Evolutionary conservation across 768 basidiomycete genomes (phyloP).

Genomic region (Rhizopogon rudus): DNA sequence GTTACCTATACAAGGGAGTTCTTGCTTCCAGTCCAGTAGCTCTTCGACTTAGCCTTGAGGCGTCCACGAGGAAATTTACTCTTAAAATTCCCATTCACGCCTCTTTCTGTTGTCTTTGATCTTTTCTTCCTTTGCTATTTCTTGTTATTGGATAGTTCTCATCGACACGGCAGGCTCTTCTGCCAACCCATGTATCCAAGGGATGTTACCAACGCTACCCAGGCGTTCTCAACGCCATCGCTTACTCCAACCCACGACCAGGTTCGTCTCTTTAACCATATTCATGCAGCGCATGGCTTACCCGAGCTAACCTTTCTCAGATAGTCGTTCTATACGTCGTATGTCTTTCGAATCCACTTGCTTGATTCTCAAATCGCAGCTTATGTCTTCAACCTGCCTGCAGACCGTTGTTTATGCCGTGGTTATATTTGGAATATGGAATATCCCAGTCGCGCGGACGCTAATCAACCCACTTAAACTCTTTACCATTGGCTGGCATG

Average conservation of each 20-base stretch:
- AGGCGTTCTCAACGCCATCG: conserved; percentile 33
- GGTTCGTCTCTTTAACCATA: conserved; percentile 35
- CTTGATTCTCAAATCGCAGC: conserved; percentile 3
- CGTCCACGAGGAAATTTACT: conserved; percentile 23
- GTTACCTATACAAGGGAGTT: too few relatives aligned
- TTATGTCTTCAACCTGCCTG: conserved; percentile 4
- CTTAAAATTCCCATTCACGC: conserved; percentile 15
- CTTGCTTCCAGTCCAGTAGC: not conserved
- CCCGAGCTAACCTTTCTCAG: conserved; percentile 31
- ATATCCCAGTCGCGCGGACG: conserved; percentile 73
- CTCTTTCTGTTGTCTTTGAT: conserved; percentile 7
- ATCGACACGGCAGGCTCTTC: conserved; percentile 22
- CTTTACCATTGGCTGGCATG: conserved; percentile 87
- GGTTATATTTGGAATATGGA: conserved; percentile 85
- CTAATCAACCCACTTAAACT: conserved; percentile 83
- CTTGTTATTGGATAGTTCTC: conserved; percentile 1
- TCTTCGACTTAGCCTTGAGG: conserved; percentile 19
- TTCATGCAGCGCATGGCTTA: conserved; percentile 18
- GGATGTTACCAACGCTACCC: conserved; percentile 28
- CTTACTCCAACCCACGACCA: conserved; percentile 68
- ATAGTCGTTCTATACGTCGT: conserved; percentile 75
- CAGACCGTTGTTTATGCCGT: conserved; percentile 84
- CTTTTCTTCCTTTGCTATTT: conserved; percentile 7
- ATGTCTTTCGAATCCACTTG: conserved; percentile 26
- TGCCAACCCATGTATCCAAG: conserved; percentile 27